Conservation (phyloP, 1,284 basidiomycete species). For the Ceratobasidium sp. region DNA sequence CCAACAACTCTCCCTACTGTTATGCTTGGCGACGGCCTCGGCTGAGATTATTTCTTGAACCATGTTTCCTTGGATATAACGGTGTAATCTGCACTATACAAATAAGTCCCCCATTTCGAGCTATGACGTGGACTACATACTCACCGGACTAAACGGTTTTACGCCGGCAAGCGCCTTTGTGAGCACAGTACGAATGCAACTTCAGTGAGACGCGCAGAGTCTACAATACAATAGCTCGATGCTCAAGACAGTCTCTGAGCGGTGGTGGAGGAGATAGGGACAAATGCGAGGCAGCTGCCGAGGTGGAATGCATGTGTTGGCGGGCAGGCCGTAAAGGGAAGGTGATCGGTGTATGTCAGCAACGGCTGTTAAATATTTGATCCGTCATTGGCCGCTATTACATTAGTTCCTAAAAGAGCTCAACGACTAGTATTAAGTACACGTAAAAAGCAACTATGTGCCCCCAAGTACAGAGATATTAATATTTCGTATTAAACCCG, state of each 20-base stretch:
- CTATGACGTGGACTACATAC: not conserved
- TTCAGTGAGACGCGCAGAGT: not conserved
- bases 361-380: constrained; percentile 1
- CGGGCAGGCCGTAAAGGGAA: constrained; percentile 33
- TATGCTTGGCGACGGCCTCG: constrained; percentile 76
- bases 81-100: not conserved
- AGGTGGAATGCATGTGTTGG: constrained; percentile 14
- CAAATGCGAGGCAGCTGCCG: not conserved
- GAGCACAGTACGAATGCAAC: not conserved
- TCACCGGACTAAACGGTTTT: constrained; percentile 1
- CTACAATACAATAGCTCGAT: not conserved
- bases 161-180: not conserved
- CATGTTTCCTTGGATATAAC: not conserved
- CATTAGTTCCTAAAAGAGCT: not conserved
- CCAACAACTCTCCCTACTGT: constrained; percentile 82
- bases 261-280: not conserved
- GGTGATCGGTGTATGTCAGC: constrained; percentile 5
- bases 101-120: not conserved
- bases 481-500: constrained; percentile 12
- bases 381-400: constrained; percentile 22
- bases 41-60: constrained; percentile 52
- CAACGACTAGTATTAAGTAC: constrained; percentile 19
- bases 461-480: not conserved
- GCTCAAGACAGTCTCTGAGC: not conserved
- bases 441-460: not conserved